Evolutionary conservation across 2,329 filamentous ascomycete genomes (phyloP).

Genomic region (Trichophyton simii): DNA sequence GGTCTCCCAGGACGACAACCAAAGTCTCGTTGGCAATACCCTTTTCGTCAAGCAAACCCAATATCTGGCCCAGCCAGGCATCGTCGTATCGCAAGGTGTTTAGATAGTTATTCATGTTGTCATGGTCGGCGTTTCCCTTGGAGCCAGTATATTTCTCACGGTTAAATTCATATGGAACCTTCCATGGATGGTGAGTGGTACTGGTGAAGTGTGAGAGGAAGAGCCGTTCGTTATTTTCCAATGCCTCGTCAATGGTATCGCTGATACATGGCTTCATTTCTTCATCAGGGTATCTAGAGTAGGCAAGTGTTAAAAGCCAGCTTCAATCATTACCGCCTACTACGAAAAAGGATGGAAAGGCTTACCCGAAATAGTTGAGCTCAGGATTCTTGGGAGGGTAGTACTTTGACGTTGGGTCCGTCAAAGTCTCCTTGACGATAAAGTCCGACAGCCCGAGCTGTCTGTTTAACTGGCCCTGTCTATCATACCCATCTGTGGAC

Average conservation of each 20-base stretch:
- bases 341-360: not conserved
- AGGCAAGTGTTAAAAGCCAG: conserved; percentile 4
- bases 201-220: conserved; percentile 25
- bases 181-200: conserved; percentile 35
- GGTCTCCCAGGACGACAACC: conserved; percentile 37
- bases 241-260: conserved; percentile 16
- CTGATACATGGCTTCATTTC: conserved; percentile 29
- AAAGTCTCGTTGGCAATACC: conserved; percentile 36
- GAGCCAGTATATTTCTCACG: conserved; percentile 18
- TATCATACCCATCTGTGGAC: conserved; percentile 22
- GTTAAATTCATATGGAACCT: conserved; percentile 21
- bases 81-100: conserved; percentile 33
- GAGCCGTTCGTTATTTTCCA: conserved; percentile 18
- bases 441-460: conserved; percentile 27
- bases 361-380: conserved; percentile 35
- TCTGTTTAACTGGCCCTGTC: conserved; percentile 19
- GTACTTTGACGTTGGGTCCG: conserved; percentile 20
- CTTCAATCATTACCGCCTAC: not conserved
- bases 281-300: conserved; percentile 26
- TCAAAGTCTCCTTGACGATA: conserved; percentile 22
- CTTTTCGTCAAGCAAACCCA: conserved; percentile 32
- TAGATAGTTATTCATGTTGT: conserved; percentile 32
- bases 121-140: conserved; percentile 17
- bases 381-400: conserved; percentile 21
- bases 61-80: conserved; percentile 28